A percentile compares a stretch with the other conserved stretches of the same genome.
phyloP scores from a whole-genome alignment of 345 rosid genomes.

The Citrus mangshanensis region DNA sequence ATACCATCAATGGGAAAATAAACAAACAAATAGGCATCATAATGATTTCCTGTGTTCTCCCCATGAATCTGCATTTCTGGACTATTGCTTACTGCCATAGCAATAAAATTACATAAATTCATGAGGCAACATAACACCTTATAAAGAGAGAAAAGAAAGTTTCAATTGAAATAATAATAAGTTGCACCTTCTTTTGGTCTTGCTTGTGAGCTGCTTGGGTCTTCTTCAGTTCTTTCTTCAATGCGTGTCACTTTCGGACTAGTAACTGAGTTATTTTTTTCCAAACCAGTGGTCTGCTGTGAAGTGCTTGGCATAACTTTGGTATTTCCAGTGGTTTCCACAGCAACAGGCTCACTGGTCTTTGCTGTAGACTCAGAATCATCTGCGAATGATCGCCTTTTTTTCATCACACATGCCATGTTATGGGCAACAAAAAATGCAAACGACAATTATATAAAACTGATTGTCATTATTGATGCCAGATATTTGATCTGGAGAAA shows the following conservation, averaged over 20 bases:
- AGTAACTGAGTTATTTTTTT: slow-evolving; percentile 24
- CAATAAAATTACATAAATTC: neutral
- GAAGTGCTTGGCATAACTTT: slow-evolving; percentile 22
- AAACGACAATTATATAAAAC: neutral
- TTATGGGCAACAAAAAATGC: neutral
- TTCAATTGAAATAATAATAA: slow-evolving; percentile 5
- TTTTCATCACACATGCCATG: slow-evolving; percentile 4
- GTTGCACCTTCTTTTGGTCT: slow-evolving; percentile 75
- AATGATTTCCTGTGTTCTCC: neutral
- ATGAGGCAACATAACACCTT: neutral
- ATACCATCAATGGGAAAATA: neutral
- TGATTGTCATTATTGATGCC: neutral
- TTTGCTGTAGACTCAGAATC: slow-evolving; percentile 30
- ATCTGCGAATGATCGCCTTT: slow-evolving; percentile 39
- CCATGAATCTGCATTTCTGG: neutral
- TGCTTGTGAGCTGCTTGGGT: slow-evolving; percentile 51
- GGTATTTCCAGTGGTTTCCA: slow-evolving; percentile 25
- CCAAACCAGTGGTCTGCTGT: slow-evolving; percentile 21
- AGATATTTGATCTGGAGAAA: neutral
- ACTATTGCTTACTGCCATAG: neutral
- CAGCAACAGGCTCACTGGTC: slow-evolving; percentile 24
- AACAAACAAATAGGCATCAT: neutral
- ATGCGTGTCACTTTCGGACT: slow-evolving; percentile 21
- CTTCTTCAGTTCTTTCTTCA: slow-evolving; percentile 43
- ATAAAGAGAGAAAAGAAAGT: neutral